Evolutionary conservation across 768 basidiomycete genomes (phyloP).

Genomic region (Amanita rimosa): DNA sequence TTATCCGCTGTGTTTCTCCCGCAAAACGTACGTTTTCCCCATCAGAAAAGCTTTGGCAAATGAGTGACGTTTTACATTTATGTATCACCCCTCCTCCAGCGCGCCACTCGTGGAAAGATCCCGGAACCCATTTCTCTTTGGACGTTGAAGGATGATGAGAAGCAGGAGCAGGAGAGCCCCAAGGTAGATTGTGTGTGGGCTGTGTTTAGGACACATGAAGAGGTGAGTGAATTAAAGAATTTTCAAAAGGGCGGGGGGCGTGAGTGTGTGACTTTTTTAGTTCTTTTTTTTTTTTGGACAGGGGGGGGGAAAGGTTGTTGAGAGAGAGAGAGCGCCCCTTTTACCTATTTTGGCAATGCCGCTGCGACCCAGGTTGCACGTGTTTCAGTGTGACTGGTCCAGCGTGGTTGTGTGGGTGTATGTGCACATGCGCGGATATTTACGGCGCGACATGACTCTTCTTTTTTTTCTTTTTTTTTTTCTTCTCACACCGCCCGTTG

Average conservation of each 20-base stretch:
- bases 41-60: not conserved
- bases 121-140: constrained; percentile 37
- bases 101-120: constrained; percentile 12
- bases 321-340: constrained; percentile 4
- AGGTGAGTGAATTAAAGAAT: constrained; percentile 34
- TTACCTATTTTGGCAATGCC: constrained; percentile 4
- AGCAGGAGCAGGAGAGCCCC: constrained; percentile 6
- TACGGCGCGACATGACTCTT: constrained; percentile 4
- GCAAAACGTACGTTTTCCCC: constrained; percentile 18
- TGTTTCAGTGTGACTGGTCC: constrained; percentile 10
- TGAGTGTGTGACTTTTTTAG: constrained; percentile 2
- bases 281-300: too few relatives aligned
- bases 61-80: not conserved
- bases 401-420: not conserved
- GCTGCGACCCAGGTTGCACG: constrained; percentile 7
- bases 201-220: constrained; percentile 48
- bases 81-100: constrained; percentile 5
- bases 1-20: constrained; percentile 27
- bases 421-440: not conserved
- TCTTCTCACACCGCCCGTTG: not conserved
- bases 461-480: too few relatives aligned
- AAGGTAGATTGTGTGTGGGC: constrained; percentile 35
- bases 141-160: constrained; percentile 23
- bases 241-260: too few relatives aligned
- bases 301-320: too few relatives aligned